Percentiles rank a stretch among this genome's conserved stretches.
These are phyloP conservation scores for Solanum hybrid DNA, from an alignment of 305 asterid genomes.

Conservation along the genomic window DNA sequence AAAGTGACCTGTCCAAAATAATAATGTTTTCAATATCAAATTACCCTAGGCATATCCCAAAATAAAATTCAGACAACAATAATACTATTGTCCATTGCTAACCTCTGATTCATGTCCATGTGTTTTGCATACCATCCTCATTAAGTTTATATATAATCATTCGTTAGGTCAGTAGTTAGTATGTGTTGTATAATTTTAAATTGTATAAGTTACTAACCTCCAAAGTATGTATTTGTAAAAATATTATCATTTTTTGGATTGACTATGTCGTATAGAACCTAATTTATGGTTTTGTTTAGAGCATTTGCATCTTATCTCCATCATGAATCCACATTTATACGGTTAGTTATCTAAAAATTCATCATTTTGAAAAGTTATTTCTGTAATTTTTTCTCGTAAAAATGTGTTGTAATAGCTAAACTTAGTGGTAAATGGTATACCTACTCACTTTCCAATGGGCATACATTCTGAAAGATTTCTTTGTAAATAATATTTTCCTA, in stretches of 20 bases:
- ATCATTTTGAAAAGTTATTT: no score
- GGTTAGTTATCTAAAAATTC: neutral
- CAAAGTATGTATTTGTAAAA: neutral
- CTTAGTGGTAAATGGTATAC: neutral
- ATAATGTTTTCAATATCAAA: no score
- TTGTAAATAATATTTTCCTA: no score
- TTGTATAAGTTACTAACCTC: neutral
- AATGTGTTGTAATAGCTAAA: neutral
- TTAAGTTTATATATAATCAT: neutral
- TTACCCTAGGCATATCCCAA: neutral
- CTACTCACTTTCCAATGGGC: neutral
- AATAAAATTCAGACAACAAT: neutral
- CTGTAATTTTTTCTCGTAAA: no score
- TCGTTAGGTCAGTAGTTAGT: neutral
- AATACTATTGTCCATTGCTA: neutral
- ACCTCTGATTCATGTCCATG: neutral
- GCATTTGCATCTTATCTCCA: neutral
- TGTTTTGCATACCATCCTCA: neutral
- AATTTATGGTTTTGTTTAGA: neutral
- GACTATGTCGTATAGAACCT: neutral
- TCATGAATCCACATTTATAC: neutral
- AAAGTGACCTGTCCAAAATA: neutral
- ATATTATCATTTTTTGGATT: neutral
- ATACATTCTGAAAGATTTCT: neutral
- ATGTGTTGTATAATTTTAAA: no score